These are phyloP conservation scores for Euphrasia confusa DNA, from an alignment of 257 asterid genomes.

Conservation along the genomic window DNA sequence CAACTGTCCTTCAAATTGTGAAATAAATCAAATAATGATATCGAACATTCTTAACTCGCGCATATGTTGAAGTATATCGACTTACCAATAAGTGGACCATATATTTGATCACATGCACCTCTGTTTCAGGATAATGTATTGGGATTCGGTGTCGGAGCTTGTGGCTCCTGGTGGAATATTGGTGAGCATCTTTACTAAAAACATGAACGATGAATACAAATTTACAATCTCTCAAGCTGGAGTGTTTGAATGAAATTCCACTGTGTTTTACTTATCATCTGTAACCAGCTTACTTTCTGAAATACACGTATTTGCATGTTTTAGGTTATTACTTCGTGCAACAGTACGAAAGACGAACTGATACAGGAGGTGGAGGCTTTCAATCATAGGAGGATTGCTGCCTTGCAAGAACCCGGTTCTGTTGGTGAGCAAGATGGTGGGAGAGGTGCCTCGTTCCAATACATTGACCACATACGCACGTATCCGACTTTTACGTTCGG, in stretches of 20 bases:
- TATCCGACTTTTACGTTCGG: constrained; percentile 89
- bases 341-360: constrained; percentile 87
- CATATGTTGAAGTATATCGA: constrained; percentile 15
- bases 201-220: not conserved
- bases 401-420: constrained; percentile 42
- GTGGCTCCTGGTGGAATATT: constrained; percentile 85
- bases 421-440: constrained; percentile 21
- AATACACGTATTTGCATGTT: constrained; percentile 12
- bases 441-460: constrained; percentile 50
- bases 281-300: constrained; percentile 4
- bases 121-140: constrained; percentile 74
- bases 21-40: constrained; percentile 9
- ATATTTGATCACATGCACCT: constrained; percentile 19
- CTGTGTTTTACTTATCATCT: not conserved
- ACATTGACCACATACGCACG: constrained; percentile 72
- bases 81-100: constrained; percentile 7
- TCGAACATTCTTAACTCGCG: not conserved
- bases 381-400: constrained; percentile 56
- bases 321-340: constrained; percentile 91
- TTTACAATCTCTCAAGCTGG: not conserved
- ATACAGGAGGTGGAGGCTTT: constrained; percentile 76
- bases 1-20: constrained; percentile 4
- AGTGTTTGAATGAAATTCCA: not conserved
- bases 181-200: constrained; percentile 49
- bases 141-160: constrained; percentile 80